These are phyloP conservation scores for Suhomyces sp. DNA, from an alignment of 805 yeast species.

Conservation along the genomic window DNA sequence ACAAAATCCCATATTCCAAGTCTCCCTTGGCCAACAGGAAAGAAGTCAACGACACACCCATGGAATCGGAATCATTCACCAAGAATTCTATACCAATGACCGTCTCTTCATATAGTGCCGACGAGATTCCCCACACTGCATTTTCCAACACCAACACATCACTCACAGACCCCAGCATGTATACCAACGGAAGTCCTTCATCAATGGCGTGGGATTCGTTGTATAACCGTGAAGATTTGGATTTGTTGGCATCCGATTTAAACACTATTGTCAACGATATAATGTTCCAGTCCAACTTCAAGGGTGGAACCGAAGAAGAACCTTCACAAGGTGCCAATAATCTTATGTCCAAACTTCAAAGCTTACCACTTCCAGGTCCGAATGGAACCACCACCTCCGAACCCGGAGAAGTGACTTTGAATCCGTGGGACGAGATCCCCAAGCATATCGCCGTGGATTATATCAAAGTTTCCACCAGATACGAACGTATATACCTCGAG, in stretches of 20 bases:
- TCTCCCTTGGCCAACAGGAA: neutral
- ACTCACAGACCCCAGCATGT: neutral
- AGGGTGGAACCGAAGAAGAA: no score
- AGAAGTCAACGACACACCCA: slow-evolving; percentile 3
- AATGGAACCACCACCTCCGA: neutral
- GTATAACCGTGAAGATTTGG: slow-evolving; percentile 31
- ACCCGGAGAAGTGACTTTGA: neutral
- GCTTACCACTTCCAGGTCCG: no score
- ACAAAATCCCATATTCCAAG: slow-evolving; percentile 1
- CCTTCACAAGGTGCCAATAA: no score
- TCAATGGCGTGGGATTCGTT: slow-evolving; percentile 1
- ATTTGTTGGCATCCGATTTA: slow-evolving; percentile 37
- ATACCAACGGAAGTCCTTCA: slow-evolving; percentile 5
- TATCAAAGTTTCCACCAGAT: slow-evolving; percentile 25
- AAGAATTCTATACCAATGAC: neutral
- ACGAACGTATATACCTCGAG: slow-evolving; percentile 35
- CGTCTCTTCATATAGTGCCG: neutral
- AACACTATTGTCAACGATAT: slow-evolving; percentile 41
- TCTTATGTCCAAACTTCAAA: no score
- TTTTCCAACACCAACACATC: neutral
- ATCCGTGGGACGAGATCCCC: slow-evolving; percentile 14
- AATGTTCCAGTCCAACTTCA: slow-evolving; percentile 8
- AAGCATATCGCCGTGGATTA: slow-evolving; percentile 30
- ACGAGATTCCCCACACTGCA: neutral
- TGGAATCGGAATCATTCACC: neutral